These are phyloP conservation scores for Chlorella variabilis DNA, from an alignment of 163 green algal genomes.

Conservation along the genomic window DNA sequence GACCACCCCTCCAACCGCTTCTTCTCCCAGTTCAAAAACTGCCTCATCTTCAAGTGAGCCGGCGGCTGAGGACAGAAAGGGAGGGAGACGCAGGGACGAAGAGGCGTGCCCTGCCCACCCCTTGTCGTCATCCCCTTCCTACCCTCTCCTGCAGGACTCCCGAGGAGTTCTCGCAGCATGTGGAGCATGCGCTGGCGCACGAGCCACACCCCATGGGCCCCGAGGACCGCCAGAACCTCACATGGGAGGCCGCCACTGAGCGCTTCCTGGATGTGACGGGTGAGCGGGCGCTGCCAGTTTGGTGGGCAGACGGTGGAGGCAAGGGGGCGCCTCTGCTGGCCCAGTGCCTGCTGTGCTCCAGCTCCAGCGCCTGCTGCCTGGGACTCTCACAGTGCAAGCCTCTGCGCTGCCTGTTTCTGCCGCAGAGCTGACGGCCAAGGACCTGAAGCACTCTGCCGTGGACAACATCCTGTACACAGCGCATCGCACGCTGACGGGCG, in stretches of 20 bases:
- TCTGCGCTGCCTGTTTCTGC: not conserved
- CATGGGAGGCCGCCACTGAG: constrained; percentile 92
- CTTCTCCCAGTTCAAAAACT: constrained; percentile 94
- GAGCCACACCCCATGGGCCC: constrained; percentile 84
- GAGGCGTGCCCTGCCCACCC: no score
- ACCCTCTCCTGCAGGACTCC: constrained; percentile 35
- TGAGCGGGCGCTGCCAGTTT: not conserved
- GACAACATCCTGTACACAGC: constrained; percentile 64
- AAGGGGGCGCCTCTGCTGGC: no score
- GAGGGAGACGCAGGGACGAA: not conserved
- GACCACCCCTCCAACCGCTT: constrained; percentile 96
- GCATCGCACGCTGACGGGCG: constrained; percentile 70
- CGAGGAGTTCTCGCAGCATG: constrained; percentile 85
- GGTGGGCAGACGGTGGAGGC: not conserved
- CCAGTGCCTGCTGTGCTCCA: no score
- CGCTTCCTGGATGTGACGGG: constrained; percentile 81
- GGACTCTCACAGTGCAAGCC: not conserved
- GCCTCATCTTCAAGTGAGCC: constrained; percentile 86
- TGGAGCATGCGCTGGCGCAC: constrained; percentile 80
- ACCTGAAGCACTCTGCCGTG: constrained; percentile 53
- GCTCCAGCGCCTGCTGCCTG: no score
- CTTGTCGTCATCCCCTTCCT: no score
- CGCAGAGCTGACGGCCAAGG: constrained; percentile 66
- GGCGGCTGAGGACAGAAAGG: not conserved
- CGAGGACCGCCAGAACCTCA: constrained; percentile 84